A percentile compares a stretch with the other conserved stretches of the same genome.
Conservation (phyloP, 176 grass and related monocot species). For the Carex myosuroides region DNA sequence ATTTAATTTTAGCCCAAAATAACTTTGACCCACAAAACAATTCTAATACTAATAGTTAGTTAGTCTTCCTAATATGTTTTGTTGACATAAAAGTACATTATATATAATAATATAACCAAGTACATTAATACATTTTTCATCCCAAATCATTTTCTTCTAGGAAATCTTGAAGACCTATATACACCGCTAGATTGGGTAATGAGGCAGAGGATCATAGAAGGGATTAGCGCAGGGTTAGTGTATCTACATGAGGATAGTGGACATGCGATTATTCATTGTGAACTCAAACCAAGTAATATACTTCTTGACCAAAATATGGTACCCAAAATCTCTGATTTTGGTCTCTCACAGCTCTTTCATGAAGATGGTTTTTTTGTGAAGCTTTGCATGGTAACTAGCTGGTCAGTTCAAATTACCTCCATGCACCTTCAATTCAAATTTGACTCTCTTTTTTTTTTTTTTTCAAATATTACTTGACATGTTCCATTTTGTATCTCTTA, state of each 20-base stretch:
- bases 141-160: neutral
- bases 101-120: neutral
- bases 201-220: slow-evolving; percentile 7
- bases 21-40: too few species aligned
- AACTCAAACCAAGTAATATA: slow-evolving; percentile 22
- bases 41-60: neutral
- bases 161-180: neutral
- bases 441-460: neutral
- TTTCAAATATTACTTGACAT: neutral
- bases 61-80: neutral
- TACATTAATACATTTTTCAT: neutral
- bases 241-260: slow-evolving; percentile 21
- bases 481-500: neutral
- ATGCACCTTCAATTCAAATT: neutral
- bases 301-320: slow-evolving; percentile 12
- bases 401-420: neutral
- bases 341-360: slow-evolving; percentile 15
- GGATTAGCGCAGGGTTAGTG: slow-evolving; percentile 7
- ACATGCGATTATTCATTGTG: slow-evolving; percentile 15
- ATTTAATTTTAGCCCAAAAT: too few species aligned
- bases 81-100: neutral
- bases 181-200: neutral
- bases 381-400: slow-evolving; percentile 1
- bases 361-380: neutral
- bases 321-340: slow-evolving; percentile 23